A percentile compares a stretch with the other conserved stretches of the same genome.
Conservation (phyloP, 2,329 filamentous ascomycete species). For the Fusarium pseudonygamai region DNA sequence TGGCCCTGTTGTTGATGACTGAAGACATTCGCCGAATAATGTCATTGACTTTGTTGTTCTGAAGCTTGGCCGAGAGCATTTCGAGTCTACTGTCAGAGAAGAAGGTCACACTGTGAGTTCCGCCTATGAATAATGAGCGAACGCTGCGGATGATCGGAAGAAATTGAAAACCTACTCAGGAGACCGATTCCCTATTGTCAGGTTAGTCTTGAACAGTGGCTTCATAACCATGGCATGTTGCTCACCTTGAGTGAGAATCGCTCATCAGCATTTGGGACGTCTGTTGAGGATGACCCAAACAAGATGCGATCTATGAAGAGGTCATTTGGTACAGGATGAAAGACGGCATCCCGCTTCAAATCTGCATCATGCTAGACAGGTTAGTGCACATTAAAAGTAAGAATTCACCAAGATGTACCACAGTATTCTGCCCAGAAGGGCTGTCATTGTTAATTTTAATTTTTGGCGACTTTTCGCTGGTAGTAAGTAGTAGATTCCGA, state of each 20-base stretch:
- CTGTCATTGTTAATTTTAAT: not conserved
- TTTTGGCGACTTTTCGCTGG: rapidly evolving
- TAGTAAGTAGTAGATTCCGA: not conserved
- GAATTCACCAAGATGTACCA: not conserved
- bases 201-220: not conserved
- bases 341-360: not conserved
- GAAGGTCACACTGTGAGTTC: slow-evolving; percentile 35
- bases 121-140: not conserved
- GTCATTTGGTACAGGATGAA: not conserved
- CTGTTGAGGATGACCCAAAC: not conserved
- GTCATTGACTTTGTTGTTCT: slow-evolving; percentile 35
- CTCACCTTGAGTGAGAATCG: slow-evolving; percentile 26
- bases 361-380: rapidly evolving
- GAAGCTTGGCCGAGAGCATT: slow-evolving; percentile 28
- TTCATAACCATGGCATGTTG: not conserved
- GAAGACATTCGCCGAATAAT: slow-evolving; percentile 33
- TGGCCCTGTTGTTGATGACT: slow-evolving; percentile 24
- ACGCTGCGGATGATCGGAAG: no score
- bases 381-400: not conserved
- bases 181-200: slow-evolving; percentile 30
- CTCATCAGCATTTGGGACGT: slow-evolving; percentile 1
- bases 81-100: slow-evolving; percentile 36
- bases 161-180: slow-evolving; percentile 2
- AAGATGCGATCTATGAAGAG: slow-evolving; percentile 31
- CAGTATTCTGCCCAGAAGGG: rapidly evolving